These are phyloP conservation scores for Tolypocladium tundrense DNA, from an alignment of 2,329 filamentous ascomycete genomes.

Conservation along the genomic window DNA sequence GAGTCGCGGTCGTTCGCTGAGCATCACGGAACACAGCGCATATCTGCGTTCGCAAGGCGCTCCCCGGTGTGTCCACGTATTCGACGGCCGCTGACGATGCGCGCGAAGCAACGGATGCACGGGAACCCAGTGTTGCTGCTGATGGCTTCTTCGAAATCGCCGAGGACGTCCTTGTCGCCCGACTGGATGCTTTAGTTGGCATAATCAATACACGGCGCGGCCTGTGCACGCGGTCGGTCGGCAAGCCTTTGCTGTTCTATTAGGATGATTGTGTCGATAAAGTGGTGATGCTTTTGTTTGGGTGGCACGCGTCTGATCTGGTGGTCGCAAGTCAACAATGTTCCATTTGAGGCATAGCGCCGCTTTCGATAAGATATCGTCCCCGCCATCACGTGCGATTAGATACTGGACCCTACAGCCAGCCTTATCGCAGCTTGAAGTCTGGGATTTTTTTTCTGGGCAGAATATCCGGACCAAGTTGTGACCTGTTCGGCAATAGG, in stretches of 20 bases:
- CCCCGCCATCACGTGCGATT: conserved; percentile 24
- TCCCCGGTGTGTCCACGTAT: conserved; percentile 63
- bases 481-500: background rate
- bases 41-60: conserved; percentile 62
- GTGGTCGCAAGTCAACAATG: conserved; percentile 19
- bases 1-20: conserved; percentile 80
- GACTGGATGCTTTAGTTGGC: conserved; percentile 38
- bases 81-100: conserved; percentile 54
- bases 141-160: conserved; percentile 29
- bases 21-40: conserved; percentile 68
- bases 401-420: conserved; percentile 3
- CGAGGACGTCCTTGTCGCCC: conserved; percentile 35
- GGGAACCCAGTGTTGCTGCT: conserved; percentile 23
- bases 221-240: background rate
- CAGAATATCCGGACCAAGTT: background rate
- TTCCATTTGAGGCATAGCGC: conserved; percentile 19
- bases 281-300: conserved; percentile 14
- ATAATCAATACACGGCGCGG: conserved; percentile 20
- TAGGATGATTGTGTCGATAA: background rate
- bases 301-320: conserved; percentile 12
- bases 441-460: conserved; percentile 14
- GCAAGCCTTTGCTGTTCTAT: background rate
- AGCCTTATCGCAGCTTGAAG: conserved; percentile 3
- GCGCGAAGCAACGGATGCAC: conserved; percentile 36
- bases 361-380: background rate